Evolutionary conservation across 305 asterid species (phyloP).

Genomic region (Fraxinus paxiana): DNA sequence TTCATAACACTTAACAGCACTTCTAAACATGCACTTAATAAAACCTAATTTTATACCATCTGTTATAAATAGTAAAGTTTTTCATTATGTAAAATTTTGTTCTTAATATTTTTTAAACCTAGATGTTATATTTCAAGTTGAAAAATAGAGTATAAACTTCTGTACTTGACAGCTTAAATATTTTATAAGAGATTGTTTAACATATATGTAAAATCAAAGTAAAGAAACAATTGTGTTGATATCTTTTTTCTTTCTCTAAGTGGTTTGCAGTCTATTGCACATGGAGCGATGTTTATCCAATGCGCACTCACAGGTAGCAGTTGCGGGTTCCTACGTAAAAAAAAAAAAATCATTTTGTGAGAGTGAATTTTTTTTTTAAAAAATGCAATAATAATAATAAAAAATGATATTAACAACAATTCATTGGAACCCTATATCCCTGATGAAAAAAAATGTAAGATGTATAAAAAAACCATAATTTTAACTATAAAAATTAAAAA

Average conservation of each 20-base stretch:
- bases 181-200: not conserved
- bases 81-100: not conserved
- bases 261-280: no score
- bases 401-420: not conserved
- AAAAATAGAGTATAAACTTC: no score
- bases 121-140: not conserved
- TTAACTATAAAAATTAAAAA: not conserved
- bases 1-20: not conserved
- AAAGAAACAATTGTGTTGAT: not conserved
- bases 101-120: not conserved
- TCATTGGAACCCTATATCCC: not conserved
- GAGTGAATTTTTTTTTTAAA: no score
- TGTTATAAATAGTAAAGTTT: not conserved
- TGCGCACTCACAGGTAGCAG: no score
- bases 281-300: no score
- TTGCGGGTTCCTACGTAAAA: no score
- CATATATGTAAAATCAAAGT: not conserved
- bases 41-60: not conserved
- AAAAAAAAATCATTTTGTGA: not conserved
- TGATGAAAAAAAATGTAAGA: not conserved
- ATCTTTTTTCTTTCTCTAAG: no score
- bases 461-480: not conserved
- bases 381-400: not conserved
- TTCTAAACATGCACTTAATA: not conserved
- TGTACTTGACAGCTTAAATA: not conserved